Evolutionary conservation across 2,329 filamentous ascomycete genomes (phyloP).

Genomic region (Pleurostoma richardsiae): DNA sequence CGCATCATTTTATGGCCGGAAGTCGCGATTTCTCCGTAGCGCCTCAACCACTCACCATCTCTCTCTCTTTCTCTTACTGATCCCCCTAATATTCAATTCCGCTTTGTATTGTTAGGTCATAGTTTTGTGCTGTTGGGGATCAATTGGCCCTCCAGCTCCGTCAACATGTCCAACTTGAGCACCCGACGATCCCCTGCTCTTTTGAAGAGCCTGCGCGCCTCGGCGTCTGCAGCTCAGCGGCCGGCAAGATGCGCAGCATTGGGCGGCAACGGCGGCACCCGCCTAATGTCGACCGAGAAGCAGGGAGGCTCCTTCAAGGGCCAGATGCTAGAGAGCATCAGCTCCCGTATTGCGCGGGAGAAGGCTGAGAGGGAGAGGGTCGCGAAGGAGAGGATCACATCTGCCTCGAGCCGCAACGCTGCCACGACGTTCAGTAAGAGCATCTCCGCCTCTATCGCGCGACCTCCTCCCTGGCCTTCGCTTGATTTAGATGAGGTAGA

Average conservation of each 20-base stretch:
- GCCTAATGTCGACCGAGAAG: conserved; percentile 7
- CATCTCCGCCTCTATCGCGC: too few species aligned
- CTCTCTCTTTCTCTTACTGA: too few species aligned
- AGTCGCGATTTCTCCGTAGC: too few species aligned
- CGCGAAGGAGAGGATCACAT: conserved; percentile 30
- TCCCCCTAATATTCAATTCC: too few species aligned
- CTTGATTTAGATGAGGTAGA: too few species aligned
- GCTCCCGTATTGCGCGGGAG: conserved; percentile 42
- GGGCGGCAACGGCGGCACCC: conserved; percentile 1
- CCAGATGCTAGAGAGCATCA: conserved; percentile 49
- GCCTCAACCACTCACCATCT: too few species aligned
- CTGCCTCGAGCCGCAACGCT: conserved; percentile 31
- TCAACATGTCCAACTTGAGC: conserved; percentile 9
- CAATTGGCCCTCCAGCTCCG: too few species aligned
- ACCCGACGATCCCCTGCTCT: conserved; percentile 4
- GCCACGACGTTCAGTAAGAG: conserved; percentile 41
- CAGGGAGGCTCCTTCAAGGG: conserved; percentile 37
- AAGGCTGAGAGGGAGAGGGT: conserved; percentile 38
- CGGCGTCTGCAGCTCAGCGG: not conserved
- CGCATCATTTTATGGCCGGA: too few species aligned
- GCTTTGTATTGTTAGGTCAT: too few species aligned
- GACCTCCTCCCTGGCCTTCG: conserved; percentile 2
- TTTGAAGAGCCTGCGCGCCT: conserved; percentile 3
- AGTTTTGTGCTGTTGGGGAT: too few species aligned
- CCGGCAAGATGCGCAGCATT: conserved; percentile 2